Conservation (phyloP, 106 monocot genomes). For the Phalaenopsis equestris region DNA sequence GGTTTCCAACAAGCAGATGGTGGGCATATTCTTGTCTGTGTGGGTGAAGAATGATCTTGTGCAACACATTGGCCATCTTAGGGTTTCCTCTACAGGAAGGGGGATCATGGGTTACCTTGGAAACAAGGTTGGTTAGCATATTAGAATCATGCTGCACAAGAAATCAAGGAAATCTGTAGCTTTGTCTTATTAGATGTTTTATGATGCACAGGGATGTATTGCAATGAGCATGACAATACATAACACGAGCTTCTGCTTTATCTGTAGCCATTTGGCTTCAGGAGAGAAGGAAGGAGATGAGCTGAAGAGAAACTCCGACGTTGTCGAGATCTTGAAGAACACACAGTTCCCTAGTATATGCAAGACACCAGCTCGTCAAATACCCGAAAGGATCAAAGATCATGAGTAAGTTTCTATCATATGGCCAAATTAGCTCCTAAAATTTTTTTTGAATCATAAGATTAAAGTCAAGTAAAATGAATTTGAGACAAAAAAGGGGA, state of each 20-base stretch:
- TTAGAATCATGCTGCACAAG: not conserved
- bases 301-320: slow-evolving; percentile 80
- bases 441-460: no score
- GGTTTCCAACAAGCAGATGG: slow-evolving; percentile 93
- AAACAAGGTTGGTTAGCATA: slow-evolving; percentile 56
- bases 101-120: slow-evolving; percentile 93
- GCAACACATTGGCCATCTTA: slow-evolving; percentile 63
- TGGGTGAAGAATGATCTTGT: slow-evolving; percentile 87
- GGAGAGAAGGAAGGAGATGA: slow-evolving; percentile 98
- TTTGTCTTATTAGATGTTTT: not conserved
- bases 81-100: slow-evolving; percentile 65
- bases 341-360: slow-evolving; percentile 74
- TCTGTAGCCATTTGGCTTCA: slow-evolving; percentile 90
- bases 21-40: slow-evolving; percentile 82
- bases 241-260: slow-evolving; percentile 74
- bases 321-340: slow-evolving; percentile 80
- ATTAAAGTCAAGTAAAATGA: not conserved
- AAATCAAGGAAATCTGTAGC: no score
- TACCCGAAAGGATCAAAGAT: slow-evolving; percentile 77
- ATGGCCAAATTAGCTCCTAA: not conserved
- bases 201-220: slow-evolving; percentile 68
- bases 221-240: slow-evolving; percentile 89
- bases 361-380: slow-evolving; percentile 42
- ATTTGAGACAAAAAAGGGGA: not conserved
- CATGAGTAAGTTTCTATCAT: slow-evolving; percentile 59